Evolutionary conservation across 2,329 filamentous ascomycete species (phyloP).

Genomic region (Pyricularia pennisetigena): DNA sequence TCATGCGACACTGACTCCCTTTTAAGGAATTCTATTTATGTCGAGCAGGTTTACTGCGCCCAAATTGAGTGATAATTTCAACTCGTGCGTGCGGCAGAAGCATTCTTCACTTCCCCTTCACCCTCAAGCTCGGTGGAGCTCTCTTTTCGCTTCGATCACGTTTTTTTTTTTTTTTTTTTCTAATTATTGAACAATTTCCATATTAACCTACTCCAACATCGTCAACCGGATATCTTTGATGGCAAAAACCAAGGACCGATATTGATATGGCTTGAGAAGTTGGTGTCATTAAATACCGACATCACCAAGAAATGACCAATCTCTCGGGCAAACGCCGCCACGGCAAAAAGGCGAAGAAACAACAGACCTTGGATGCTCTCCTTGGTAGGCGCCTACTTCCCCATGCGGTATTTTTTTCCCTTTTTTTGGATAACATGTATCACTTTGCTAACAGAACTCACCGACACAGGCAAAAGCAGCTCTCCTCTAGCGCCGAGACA

Average conservation of each 20-base stretch:
- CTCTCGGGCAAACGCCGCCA: neutral
- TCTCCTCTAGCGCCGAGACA: neutral
- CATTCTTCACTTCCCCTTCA: neutral
- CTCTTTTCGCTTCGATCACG: neutral
- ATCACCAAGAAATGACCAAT: neutral
- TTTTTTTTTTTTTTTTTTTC: no score
- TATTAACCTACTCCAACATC: neutral
- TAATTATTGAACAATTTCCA: neutral
- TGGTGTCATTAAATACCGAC: neutral
- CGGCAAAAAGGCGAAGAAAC: conserved; percentile 4
- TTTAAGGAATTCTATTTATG: neutral
- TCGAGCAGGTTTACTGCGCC: neutral
- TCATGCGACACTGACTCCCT: neutral
- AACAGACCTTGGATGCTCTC: conserved; percentile 11
- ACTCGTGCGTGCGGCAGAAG: neutral
- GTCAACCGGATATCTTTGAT: neutral
- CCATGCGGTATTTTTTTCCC: neutral
- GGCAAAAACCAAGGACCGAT: neutral
- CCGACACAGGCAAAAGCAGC: neutral
- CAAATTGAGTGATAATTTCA: neutral
- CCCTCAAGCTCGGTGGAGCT: neutral
- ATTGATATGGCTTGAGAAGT: neutral
- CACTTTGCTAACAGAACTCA: neutral
- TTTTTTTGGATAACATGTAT: no score
- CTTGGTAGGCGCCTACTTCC: conserved; percentile 9